Evolutionary conservation across 129 eudicot species (phyloP), one percentile per base, ranked within the genome.

Genomic region (Lactuca sativa): DNA sequence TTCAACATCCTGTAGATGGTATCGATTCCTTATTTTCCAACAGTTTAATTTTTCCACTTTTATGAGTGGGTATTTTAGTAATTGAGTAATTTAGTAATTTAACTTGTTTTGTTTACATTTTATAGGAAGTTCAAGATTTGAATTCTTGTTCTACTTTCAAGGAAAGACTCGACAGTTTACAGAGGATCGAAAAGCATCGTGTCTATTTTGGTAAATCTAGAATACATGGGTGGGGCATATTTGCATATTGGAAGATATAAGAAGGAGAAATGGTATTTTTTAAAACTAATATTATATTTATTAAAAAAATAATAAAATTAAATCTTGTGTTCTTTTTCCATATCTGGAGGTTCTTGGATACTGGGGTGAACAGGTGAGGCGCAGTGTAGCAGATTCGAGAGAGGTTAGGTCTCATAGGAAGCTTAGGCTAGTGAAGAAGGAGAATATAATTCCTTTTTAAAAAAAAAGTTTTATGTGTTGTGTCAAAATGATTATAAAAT

Each of bases 141-240:
- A 74, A 69, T 38, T 37, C 61, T 56, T 89, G 88, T 78, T 64
- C 86, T 65, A 76, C 96, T 55, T 75, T 85, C 58, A 85, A 79
- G 77, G 96, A 89, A 37, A 84, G 98, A 10, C 82, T 93, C 11
- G 44, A 64, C 14, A 67, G 79, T 52, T 79, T 93, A 73, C 89
- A 82, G 98, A 85, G 47, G 53, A 85, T 85, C 52, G 98, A 89
- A 80, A 85, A 74, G 31, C 76, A 67, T 48, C 86, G 95, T 36
- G 81, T 89, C 73, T 89, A 97, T 74, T 89, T 89, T 61, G 98
- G 98, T 36, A 86, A 87, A 83, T 93, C 98, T 73, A 82, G 90
- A 77, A 93, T 93, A 74, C 98, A 93, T 73, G 97, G 97, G 58
- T 93, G 98, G 98, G 98, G 98, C 66, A 92, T 93, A 38, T 93